These are phyloP conservation scores for Hygrocybe punicea DNA, from an alignment of 768 basidiomycete species.

Conservation along the genomic window DNA sequence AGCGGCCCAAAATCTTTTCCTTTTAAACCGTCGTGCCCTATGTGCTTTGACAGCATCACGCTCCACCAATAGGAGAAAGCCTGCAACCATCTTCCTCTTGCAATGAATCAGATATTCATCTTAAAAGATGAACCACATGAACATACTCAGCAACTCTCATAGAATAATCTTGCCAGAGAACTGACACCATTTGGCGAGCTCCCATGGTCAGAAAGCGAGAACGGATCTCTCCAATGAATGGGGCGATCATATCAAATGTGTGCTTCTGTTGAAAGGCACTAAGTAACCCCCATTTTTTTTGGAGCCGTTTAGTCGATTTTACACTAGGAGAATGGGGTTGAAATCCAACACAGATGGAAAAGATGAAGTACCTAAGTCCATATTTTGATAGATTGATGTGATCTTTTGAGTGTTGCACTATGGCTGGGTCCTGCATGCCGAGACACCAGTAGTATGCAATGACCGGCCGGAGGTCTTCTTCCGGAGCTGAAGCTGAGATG, in stretches of 20 bases:
- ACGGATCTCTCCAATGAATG: slow-evolving; percentile 1
- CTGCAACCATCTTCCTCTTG: not conserved
- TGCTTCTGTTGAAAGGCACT: slow-evolving; percentile 12
- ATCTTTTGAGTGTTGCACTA: slow-evolving; percentile 6
- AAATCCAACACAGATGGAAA: not conserved
- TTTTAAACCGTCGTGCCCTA: slow-evolving; percentile 17
- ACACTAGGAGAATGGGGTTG: not conserved
- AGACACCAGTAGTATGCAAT: slow-evolving; percentile 10
- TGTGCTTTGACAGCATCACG: slow-evolving; percentile 16
- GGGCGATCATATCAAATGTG: slow-evolving; percentile 1
- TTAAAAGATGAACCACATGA: no score
- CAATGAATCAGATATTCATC: no score
- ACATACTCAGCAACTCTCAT: slow-evolving; percentile 16
- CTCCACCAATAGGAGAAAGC: not conserved
- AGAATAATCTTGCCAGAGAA: slow-evolving; percentile 2
- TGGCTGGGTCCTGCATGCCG: slow-evolving; percentile 8
- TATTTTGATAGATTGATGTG: slow-evolving; percentile 6
- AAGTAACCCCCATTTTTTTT: slow-evolving; percentile 1
- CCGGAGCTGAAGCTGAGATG: not conserved
- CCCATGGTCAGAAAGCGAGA: slow-evolving; percentile 7
- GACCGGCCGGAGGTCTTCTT: slow-evolving; percentile 1
- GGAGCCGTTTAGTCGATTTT: slow-evolving; percentile 6
- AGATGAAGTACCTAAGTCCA: slow-evolving; percentile 3
- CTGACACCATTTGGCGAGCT: slow-evolving; percentile 5
- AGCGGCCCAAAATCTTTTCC: slow-evolving; percentile 36